Evolutionary conservation across 2,329 filamentous ascomycete genomes (phyloP), one percentile per base, ranked within the genome.

Genomic region (Scopulariopsis brevicaulis): DNA sequence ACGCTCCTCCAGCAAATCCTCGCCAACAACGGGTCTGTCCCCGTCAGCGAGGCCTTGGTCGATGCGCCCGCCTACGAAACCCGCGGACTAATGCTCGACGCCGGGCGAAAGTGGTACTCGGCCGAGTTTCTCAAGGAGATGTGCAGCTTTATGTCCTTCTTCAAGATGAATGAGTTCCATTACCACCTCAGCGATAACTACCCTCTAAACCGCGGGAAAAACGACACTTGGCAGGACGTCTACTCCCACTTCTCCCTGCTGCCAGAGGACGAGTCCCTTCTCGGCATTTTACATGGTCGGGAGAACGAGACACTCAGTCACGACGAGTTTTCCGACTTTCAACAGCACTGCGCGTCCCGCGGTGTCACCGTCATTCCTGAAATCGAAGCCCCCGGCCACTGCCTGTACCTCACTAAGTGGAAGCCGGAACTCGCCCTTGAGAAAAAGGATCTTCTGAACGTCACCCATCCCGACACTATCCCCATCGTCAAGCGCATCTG

Each of bases 321-420:
- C 11, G 59, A 57, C 1, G 73, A 78, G 18, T 79, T 79, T 54
- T 75, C 76, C 28, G 68, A 74, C 10, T 67, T 82, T 4, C 76
- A 82, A 58, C 63, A 64, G 2, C 74, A 77, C 60, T 82, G 79
- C 60, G 79, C 76, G 0, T 63, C 68, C 1, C 69, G 78, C 3
- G 79, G 79, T 14, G 72, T 82, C 1, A 80, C 78, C 0, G 68
- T 82, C 1, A 70, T 82, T 6, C 78, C 79, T 0, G 79, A 82
- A 63, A 78, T 82, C 22, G 79, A 82, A 63, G 73, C 77, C 0
- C 79, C 79, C 0, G 79, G 79, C 0, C 79, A 82, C 59, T 75
- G 73, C 34, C 65, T 82, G 4, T 73, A 73, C 14, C 72, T 81
- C 25, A 80, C 76, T 0, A 78, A 81, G 63, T 82, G 79, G 78